A percentile compares a stretch with the other conserved stretches of the same genome.
phyloP scores from a whole-genome alignment of 257 asterid species.

The Prunella vulgaris region DNA sequence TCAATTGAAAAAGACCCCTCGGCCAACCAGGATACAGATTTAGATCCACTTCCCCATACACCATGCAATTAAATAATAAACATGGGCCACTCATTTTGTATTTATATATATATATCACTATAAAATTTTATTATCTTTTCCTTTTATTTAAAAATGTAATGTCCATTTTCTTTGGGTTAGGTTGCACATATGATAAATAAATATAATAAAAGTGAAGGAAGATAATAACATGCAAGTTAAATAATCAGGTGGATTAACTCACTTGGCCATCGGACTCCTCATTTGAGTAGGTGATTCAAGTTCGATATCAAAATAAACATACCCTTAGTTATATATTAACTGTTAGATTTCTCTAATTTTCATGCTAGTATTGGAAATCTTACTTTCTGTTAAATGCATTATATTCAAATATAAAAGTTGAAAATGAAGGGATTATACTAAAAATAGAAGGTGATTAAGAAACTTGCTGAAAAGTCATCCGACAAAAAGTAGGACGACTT shows the following conservation, averaged over 20 bases:
- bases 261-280: not conserved
- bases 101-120: not conserved
- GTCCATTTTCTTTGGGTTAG: not conserved
- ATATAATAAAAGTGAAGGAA: too few relatives aligned
- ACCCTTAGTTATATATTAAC: too few relatives aligned
- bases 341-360: too few relatives aligned
- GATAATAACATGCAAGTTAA: too few relatives aligned
- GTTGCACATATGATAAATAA: not conserved
- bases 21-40: constrained; percentile 36
- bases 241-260: not conserved
- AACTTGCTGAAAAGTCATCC: constrained; percentile 22
- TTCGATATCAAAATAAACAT: too few relatives aligned
- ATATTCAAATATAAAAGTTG: not conserved
- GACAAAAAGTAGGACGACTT: constrained; percentile 30
- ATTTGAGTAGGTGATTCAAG: too few relatives aligned
- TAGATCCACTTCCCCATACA: constrained; percentile 26
- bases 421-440: not conserved
- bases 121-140: not conserved
- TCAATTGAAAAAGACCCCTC: constrained; percentile 23
- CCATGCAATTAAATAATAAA: not conserved
- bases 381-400: not conserved
- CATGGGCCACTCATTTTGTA: constrained; percentile 16
- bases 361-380: not conserved
- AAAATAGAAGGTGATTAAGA: constrained; percentile 12
- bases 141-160: not conserved